A percentile compares a stretch with the other conserved stretches of the same genome.
Evolutionary conservation across 257 asterid species (phyloP).

Genomic region (Solanum okadae): DNA sequence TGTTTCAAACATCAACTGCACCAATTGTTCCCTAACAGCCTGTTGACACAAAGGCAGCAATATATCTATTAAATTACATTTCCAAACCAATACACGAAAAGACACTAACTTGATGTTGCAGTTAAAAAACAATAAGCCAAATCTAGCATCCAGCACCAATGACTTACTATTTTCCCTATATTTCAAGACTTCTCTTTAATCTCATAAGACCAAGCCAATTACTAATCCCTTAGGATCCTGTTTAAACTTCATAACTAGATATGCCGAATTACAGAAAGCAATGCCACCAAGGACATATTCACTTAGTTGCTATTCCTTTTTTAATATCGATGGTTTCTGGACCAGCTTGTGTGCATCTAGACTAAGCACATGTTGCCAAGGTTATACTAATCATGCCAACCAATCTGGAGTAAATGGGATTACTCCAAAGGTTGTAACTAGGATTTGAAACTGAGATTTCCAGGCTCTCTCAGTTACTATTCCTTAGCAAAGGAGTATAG

Average conservation of each 20-base stretch:
- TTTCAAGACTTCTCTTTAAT: not conserved
- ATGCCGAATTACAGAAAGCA: not conserved
- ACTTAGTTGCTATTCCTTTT: not conserved
- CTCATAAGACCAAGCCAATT: not conserved
- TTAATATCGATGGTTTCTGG: not conserved
- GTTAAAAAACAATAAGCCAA: not conserved
- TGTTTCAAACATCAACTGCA: conserved; percentile 93
- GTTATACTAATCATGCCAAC: not conserved
- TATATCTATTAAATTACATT: not conserved
- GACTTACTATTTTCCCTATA: not conserved
- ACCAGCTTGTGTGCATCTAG: not conserved
- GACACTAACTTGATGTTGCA: not conserved
- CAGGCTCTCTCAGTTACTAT: not conserved
- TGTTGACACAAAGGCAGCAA: conserved; percentile 14
- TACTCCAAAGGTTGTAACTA: not conserved
- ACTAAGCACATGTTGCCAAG: not conserved
- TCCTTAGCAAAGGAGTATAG: not conserved
- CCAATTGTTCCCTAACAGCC: conserved; percentile 87
- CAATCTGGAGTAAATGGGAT: not conserved
- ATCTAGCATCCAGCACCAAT: not conserved
- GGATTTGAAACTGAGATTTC: not conserved
- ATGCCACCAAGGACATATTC: not conserved
- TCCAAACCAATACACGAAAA: not conserved
- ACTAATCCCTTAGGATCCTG: not conserved
- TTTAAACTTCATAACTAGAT: not conserved